Conservation (phyloP, 2,329 filamentous ascomycete genomes). For the Alternaria burnsii region DNA sequence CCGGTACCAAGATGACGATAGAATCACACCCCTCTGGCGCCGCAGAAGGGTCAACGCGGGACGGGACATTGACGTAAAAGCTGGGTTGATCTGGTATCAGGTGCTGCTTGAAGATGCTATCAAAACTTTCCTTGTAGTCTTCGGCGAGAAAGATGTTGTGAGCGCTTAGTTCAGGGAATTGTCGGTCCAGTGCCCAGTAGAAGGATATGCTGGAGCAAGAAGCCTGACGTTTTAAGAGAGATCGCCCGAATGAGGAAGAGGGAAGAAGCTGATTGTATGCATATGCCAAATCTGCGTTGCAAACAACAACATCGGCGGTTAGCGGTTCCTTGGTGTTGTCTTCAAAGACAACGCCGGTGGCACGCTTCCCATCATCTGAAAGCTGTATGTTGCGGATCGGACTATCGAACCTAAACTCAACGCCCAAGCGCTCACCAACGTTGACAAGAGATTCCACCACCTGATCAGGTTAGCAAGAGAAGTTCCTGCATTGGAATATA, state of each 20-base stretch:
- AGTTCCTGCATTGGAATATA: not conserved
- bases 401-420: conserved; percentile 68
- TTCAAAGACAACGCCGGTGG: conserved; percentile 67
- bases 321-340: conserved; percentile 64
- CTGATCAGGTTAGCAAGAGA: conserved; percentile 30
- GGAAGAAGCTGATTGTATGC: conserved; percentile 76
- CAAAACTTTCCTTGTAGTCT: conserved; percentile 76
- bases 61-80: conserved; percentile 82
- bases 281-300: conserved; percentile 79
- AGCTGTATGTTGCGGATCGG: conserved; percentile 66
- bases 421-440: conserved; percentile 69
- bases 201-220: conserved; percentile 80
- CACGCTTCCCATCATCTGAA: conserved; percentile 60
- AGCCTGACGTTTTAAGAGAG: conserved; percentile 60
- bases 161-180: conserved; percentile 69
- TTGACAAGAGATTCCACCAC: conserved; percentile 68
- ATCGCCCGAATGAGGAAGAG: conserved; percentile 53
- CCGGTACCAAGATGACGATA: conserved; percentile 75
- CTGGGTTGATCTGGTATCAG: conserved; percentile 72
- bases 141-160: conserved; percentile 83
- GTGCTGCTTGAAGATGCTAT: conserved; percentile 76
- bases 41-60: conserved; percentile 71
- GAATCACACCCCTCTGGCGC: conserved; percentile 72
- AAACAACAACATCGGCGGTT: conserved; percentile 70
- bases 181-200: conserved; percentile 73